These are phyloP conservation scores for Blastomyces parvus DNA, from an alignment of 2,329 filamentous ascomycete species.

Conservation along the genomic window DNA sequence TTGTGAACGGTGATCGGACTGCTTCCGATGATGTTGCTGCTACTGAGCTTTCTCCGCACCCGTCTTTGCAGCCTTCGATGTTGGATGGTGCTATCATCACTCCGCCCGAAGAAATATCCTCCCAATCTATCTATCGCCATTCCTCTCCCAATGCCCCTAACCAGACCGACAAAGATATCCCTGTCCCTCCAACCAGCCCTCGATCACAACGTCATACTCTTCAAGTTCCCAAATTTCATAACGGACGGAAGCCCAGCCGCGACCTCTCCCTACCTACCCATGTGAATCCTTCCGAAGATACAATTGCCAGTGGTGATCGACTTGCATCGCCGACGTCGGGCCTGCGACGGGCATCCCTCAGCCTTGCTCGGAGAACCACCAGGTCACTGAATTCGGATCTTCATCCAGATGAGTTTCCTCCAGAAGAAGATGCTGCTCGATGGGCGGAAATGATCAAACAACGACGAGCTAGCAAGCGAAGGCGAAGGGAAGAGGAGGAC, in stretches of 20 bases:
- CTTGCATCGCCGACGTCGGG: slow-evolving; percentile 63
- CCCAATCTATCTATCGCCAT: slow-evolving; percentile 18
- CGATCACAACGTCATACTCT: slow-evolving; percentile 75
- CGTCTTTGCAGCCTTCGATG: slow-evolving; percentile 25
- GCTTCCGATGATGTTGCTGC: slow-evolving; percentile 25
- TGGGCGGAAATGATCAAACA: slow-evolving; percentile 92
- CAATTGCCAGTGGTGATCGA: slow-evolving; percentile 61
- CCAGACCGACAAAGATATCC: slow-evolving; percentile 11
- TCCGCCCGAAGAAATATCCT: slow-evolving; percentile 23
- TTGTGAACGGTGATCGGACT: slow-evolving; percentile 26
- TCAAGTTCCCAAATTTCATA: slow-evolving; percentile 64
- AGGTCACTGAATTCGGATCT: slow-evolving; percentile 77
- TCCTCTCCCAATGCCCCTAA: slow-evolving; percentile 10
- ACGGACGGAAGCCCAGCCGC: slow-evolving; percentile 52
- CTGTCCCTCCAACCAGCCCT: slow-evolving; percentile 33
- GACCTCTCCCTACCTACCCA: slow-evolving; percentile 46
- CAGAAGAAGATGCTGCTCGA: slow-evolving; percentile 80
- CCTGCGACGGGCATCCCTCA: slow-evolving; percentile 70
- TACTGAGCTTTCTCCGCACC: slow-evolving; percentile 23
- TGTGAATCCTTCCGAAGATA: slow-evolving; percentile 44
- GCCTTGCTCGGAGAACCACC: slow-evolving; percentile 67
- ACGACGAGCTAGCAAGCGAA: slow-evolving; percentile 79
- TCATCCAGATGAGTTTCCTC: slow-evolving; percentile 70
- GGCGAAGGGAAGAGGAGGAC: slow-evolving; percentile 78
- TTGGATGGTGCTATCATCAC: slow-evolving; percentile 26